Evolutionary conservation across 2,329 filamentous ascomycete species (phyloP).

Genomic region (Purpureocillium lavendulum): DNA sequence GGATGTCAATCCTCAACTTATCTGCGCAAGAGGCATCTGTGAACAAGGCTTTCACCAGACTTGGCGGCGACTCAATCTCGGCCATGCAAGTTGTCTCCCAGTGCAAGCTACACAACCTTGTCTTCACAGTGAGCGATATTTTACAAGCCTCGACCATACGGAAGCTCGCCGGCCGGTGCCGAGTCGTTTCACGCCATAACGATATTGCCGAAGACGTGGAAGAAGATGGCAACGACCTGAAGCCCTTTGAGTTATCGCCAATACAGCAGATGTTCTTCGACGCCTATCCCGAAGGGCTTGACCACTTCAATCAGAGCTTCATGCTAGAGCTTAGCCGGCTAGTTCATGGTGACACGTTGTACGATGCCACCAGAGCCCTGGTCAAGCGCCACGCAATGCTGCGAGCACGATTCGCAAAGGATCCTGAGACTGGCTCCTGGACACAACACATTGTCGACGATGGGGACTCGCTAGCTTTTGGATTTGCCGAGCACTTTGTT

Average conservation of each 20-base stretch:
- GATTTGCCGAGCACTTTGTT: constrained; percentile 3
- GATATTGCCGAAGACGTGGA: not conserved
- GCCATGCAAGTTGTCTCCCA: constrained; percentile 34
- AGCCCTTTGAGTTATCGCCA: constrained; percentile 31
- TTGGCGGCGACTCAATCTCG: constrained; percentile 35
- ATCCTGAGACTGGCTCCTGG: constrained; percentile 6
- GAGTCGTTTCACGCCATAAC: not conserved
- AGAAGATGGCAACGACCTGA: constrained; percentile 11
- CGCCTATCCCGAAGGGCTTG: constrained; percentile 16
- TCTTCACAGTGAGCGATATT: constrained; percentile 22
- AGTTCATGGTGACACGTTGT: constrained; percentile 8
- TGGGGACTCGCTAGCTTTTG: constrained; percentile 1
- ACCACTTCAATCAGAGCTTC: constrained; percentile 37
- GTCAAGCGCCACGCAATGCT: constrained; percentile 26
- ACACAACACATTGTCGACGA: constrained; percentile 13
- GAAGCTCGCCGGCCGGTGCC: constrained; percentile 12
- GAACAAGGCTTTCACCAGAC: constrained; percentile 25
- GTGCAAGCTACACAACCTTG: constrained; percentile 19
- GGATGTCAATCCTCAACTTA: constrained; percentile 31
- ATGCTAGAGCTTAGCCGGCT: constrained; percentile 20
- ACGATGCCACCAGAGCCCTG: constrained; percentile 14
- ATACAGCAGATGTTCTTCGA: constrained; percentile 35
- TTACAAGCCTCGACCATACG: constrained; percentile 19
- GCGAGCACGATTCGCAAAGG: constrained; percentile 20
- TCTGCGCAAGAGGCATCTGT: constrained; percentile 16